Conservation (phyloP, 345 rosid genomes). For the Mangifera indica region DNA sequence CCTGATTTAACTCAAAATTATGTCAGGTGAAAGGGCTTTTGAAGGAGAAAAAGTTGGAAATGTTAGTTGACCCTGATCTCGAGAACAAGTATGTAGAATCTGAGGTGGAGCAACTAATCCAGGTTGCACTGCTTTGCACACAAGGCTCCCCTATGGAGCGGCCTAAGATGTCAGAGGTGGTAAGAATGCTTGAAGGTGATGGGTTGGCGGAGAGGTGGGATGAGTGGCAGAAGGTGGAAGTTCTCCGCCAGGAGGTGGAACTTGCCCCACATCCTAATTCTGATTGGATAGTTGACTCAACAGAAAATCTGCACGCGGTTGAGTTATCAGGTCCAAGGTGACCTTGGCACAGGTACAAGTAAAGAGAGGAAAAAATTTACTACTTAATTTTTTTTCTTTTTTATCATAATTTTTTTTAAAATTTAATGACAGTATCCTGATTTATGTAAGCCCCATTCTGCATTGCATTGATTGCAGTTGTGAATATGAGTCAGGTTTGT, state of each 20-base stretch:
- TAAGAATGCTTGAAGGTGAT: conserved; percentile 94
- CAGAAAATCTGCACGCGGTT: conserved; percentile 84
- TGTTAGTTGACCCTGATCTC: conserved; percentile 94
- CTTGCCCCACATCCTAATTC: conserved; percentile 67
- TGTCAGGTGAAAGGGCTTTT: conserved; percentile 88
- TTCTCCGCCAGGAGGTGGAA: conserved; percentile 78
- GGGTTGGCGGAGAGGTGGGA: conserved; percentile 94
- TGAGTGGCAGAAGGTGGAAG: conserved; percentile 96
- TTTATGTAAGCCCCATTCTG: conserved; percentile 39
- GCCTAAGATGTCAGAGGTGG: conserved; percentile 97
- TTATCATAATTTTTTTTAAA: conserved; percentile 9
- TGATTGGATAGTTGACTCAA: conserved; percentile 90
- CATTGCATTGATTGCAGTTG: conserved; percentile 53
- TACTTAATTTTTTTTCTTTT: conserved; percentile 25
- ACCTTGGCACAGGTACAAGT: conserved; percentile 33
- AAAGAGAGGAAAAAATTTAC: conserved; percentile 26
- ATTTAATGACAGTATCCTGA: conserved; percentile 30
- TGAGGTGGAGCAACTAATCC: conserved; percentile 89
- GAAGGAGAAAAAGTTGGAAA: conserved; percentile 89
- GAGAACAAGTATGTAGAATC: conserved; percentile 64
- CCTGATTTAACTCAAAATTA: conserved; percentile 4
- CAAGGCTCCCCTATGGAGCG: conserved; percentile 90
- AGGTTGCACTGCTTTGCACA: conserved; percentile 91
- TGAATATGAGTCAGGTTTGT: conserved; percentile 45
- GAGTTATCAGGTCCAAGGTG: conserved; percentile 97